A percentile compares a stretch with the other conserved stretches of the same genome.
Evolutionary conservation across 169 alveolate species (phyloP).

Genomic region (Miamiensis avidus): DNA sequence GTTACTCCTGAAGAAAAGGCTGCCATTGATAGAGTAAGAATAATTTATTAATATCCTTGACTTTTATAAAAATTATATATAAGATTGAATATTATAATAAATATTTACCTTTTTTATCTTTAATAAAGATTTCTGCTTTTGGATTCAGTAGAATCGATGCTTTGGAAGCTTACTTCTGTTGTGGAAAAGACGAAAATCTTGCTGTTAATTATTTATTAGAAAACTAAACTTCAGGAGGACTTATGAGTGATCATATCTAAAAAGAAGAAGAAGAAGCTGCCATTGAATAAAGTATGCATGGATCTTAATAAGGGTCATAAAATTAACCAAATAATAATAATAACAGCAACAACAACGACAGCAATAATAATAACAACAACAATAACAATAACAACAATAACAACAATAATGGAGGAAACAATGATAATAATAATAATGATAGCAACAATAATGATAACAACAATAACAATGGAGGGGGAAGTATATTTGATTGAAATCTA

Average conservation of each 20-base stretch:
- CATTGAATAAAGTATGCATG: background rate
- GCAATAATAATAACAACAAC: background rate
- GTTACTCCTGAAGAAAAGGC: constrained; percentile 93
- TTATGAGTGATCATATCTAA: constrained; percentile 19
- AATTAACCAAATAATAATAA: no score
- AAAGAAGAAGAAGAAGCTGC: constrained; percentile 27
- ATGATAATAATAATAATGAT: background rate
- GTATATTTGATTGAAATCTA: background rate
- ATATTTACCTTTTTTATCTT: background rate
- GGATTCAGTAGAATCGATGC: constrained; percentile 95
- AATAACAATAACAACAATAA: no score
- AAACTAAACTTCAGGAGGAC: constrained; percentile 21
- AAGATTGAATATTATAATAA: no score
- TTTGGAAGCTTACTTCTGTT: constrained; percentile 95
- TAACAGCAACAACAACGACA: background rate
- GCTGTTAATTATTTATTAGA: constrained; percentile 74
- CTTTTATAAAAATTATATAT: no score
- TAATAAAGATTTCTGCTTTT: constrained; percentile 73
- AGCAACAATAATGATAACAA: background rate
- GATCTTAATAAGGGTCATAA: no score
- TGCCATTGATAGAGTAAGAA: constrained; percentile 74
- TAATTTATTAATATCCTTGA: background rate
- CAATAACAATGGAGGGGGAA: background rate
- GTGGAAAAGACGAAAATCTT: constrained; percentile 94
- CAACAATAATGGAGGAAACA: background rate